phyloP scores from a whole-genome alignment of 805 yeast species.

The Candida sonorensis region DNA sequence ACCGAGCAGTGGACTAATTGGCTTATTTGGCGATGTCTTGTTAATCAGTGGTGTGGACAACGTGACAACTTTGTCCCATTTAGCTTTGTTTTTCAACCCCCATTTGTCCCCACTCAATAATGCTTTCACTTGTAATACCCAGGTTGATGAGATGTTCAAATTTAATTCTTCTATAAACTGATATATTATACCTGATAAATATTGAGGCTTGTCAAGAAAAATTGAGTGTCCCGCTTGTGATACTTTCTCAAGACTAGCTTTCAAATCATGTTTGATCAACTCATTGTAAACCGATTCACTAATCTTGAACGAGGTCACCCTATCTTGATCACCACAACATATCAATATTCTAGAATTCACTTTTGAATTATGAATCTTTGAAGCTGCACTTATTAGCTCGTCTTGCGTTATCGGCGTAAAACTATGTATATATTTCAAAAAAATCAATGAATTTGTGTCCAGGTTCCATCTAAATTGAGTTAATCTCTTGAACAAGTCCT shows the following conservation, averaged over 20 bases:
- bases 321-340: conserved; percentile 53
- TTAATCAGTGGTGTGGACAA: conserved; percentile 39
- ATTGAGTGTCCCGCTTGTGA: conserved; percentile 59
- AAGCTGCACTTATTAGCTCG: conserved; percentile 38
- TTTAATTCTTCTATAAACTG: conserved; percentile 45
- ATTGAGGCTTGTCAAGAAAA: conserved; percentile 56
- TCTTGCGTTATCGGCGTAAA: conserved; percentile 35
- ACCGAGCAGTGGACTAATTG: conserved; percentile 47
- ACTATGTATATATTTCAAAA: conserved; percentile 48
- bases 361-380: conserved; percentile 28
- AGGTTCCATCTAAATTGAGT: conserved; percentile 68
- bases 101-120: conserved; percentile 64
- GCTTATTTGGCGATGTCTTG: conserved; percentile 20
- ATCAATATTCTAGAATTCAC: conserved; percentile 40
- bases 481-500: conserved; percentile 35
- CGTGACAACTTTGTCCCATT: conserved; percentile 55
- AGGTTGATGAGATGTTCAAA: conserved; percentile 54
- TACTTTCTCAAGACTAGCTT: conserved; percentile 31
- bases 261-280: conserved; percentile 23
- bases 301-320: conserved; percentile 39
- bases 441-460: conserved; percentile 48
- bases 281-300: conserved; percentile 27
- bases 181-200: conserved; percentile 52
- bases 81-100: conserved; percentile 70
- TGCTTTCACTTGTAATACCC: conserved; percentile 64